Evolutionary conservation across 2,329 filamentous ascomycete species (phyloP), one percentile per base, ranked within the genome.

Genomic region (Pochonia chlamydosporia): DNA sequence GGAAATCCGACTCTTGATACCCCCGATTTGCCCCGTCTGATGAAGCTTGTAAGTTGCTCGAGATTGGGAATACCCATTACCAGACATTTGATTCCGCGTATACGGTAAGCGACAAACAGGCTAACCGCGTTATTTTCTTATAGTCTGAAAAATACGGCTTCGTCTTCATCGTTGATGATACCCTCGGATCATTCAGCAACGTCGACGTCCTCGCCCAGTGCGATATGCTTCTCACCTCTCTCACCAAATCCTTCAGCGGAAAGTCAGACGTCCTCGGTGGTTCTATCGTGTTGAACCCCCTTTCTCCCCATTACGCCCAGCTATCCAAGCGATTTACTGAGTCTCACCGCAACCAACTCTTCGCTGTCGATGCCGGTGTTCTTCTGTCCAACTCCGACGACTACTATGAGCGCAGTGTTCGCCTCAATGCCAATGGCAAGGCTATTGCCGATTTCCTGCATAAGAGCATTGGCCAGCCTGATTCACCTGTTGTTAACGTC

Each of bases 181-280:
- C 74, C 0, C 51, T 75, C 40, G 66, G 65, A n/a, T 67, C 66
- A 24, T 73, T 73, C 46, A 68, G 61, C 54, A 78, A 76, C 55
- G 57, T 78, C 49, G 74, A 82, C 55, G 59, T 82, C 28, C 58
- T 79, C 3, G 53, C 61, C 5, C 62, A 67, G 0, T 70, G 72
- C 2, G 77, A 82, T 52, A 58, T 79, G 0, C 50, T 82, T 25
- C 53, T 77, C 14, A 73, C 73, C 0, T 75, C 71, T 21, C 64
- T 81, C 14, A 81, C 77, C n/a, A 82, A 82, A 59, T 69, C 70
- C 2, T 82, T 84, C 56, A 78, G 65, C 50, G 80, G 80, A 14
- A 72, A 72, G 49, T 69, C 76, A 20, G 70, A 83, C 54, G 72
- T 76, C 41, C 73, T 81, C 65, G 76, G 65, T 28, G 78, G 73